These are phyloP conservation scores for Penicillium sclerotigenum DNA, from an alignment of 2,329 filamentous ascomycete species.

Conservation along the genomic window DNA sequence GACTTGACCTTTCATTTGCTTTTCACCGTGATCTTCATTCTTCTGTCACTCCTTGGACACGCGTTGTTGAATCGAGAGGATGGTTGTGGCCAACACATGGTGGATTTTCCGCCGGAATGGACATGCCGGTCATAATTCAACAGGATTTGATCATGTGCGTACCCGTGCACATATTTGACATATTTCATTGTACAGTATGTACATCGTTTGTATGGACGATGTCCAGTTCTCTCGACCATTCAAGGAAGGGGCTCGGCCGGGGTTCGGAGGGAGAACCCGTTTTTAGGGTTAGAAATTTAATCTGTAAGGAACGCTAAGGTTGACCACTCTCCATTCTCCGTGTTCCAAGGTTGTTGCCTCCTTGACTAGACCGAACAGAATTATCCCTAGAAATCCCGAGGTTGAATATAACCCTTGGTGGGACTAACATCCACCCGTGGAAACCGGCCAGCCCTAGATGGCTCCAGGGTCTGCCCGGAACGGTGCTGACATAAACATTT, in stretches of 20 bases:
- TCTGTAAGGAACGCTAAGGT: background rate
- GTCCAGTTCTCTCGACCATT: background rate
- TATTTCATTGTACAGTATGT: background rate
- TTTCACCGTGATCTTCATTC: background rate
- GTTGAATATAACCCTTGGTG: background rate
- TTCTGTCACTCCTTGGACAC: background rate
- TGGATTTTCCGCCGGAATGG: background rate
- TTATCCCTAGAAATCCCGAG: constrained; percentile 1
- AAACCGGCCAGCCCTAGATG: background rate
- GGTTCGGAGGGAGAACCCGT: background rate
- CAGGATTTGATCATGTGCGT: background rate
- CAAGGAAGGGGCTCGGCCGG: background rate
- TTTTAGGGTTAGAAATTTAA: background rate
- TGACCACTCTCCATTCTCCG: background rate
- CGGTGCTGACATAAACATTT: background rate
- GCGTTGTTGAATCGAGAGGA: background rate
- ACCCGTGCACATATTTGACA: background rate
- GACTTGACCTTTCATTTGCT: background rate
- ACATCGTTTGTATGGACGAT: background rate
- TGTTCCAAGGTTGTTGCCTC: too few species aligned
- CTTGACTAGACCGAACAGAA: too few species aligned
- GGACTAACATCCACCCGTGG: background rate
- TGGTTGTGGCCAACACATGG: background rate
- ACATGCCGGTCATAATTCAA: background rate
- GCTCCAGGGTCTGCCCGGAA: background rate